These are phyloP conservation scores for Curvularia sp. DNA, from an alignment of 2,329 filamentous ascomycete genomes.

Conservation along the genomic window DNA sequence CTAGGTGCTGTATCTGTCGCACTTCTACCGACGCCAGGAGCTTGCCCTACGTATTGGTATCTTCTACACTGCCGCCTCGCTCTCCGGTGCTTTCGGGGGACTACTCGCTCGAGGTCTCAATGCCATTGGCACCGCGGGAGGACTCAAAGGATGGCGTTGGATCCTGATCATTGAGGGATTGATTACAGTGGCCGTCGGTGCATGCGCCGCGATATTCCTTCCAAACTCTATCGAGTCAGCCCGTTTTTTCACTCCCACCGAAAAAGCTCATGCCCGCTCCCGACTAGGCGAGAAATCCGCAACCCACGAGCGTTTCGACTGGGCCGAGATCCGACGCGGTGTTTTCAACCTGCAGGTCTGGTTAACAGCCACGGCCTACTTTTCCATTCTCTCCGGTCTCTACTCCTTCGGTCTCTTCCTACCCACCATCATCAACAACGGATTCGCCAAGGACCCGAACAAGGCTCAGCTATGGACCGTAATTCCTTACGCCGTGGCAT, in stretches of 20 bases:
- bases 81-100: constrained; percentile 70
- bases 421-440: constrained; percentile 68
- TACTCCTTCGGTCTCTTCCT: constrained; percentile 72
- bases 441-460: constrained; percentile 62
- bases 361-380: constrained; percentile 68
- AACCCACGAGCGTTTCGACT: constrained; percentile 59
- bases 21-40: constrained; percentile 66
- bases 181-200: constrained; percentile 60
- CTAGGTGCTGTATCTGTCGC: constrained; percentile 64
- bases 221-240: constrained; percentile 64
- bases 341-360: constrained; percentile 67
- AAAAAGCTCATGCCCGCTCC: constrained; percentile 58
- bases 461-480: constrained; percentile 69
- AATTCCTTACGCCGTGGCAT: constrained; percentile 68
- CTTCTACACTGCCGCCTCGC: constrained; percentile 71
- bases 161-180: constrained; percentile 68
- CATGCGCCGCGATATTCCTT: constrained; percentile 60
- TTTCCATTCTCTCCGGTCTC: constrained; percentile 63
- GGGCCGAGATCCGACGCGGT: constrained; percentile 69
- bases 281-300: constrained; percentile 53
- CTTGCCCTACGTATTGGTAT: constrained; percentile 69
- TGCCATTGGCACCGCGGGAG: constrained; percentile 63
- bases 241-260: constrained; percentile 60
- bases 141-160: constrained; percentile 66
- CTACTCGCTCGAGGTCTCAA: constrained; percentile 67